Conservation (phyloP, 2,329 filamentous ascomycete species). For the Aspergillus niger region DNA sequence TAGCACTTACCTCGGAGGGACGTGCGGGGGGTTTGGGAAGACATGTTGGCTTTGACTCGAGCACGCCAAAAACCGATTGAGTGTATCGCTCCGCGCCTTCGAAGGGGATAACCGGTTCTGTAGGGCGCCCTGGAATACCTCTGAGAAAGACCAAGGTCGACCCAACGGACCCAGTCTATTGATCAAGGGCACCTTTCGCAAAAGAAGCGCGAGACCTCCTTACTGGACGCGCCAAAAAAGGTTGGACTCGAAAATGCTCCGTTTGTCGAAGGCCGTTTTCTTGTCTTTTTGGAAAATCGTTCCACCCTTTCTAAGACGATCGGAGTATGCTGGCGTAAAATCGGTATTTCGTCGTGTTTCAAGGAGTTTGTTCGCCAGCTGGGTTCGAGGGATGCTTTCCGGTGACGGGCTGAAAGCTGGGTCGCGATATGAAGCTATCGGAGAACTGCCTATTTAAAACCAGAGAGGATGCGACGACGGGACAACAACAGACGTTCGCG, state of each 20-base stretch:
- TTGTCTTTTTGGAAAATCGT: background rate
- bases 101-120: background rate
- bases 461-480: slow-evolving; percentile 21
- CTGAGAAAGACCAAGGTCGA: background rate
- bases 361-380: background rate
- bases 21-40: slow-evolving; percentile 29
- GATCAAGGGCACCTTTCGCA: background rate
- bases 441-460: slow-evolving; percentile 14
- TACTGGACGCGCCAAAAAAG: background rate
- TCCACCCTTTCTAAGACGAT: background rate
- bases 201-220: background rate
- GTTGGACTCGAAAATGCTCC: background rate
- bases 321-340: background rate
- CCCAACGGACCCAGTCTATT: background rate
- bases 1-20: slow-evolving; percentile 30
- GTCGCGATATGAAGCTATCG: slow-evolving; percentile 24
- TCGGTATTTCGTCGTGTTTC: background rate
- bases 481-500: slow-evolving; percentile 15
- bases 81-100: background rate
- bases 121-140: background rate
- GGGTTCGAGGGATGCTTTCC: slow-evolving; percentile 3
- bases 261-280: background rate
- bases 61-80: background rate
- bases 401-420: slow-evolving; percentile 14
- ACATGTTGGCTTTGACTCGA: slow-evolving; percentile 20